Base-by-base conservation (phyloP, 441 rosid species). In the Melastoma candidum region DNA sequence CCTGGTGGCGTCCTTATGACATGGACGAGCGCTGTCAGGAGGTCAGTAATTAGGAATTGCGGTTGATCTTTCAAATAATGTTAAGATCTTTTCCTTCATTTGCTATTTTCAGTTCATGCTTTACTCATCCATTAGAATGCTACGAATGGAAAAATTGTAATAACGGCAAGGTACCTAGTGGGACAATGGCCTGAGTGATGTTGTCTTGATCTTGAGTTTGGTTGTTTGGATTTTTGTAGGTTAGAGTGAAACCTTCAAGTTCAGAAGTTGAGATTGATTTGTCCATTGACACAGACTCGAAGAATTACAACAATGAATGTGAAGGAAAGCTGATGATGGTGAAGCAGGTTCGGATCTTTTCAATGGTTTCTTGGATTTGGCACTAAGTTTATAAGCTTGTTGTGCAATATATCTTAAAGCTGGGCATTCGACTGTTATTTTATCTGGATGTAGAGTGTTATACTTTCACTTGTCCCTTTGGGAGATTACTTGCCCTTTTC, bases 1-100 rank as follows among this genome's bases (percentile, higher is more conserved):
- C 95, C 2, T 62, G 73, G 49, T 92, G 98, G 98, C 88, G 95
- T 49, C 90, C 95, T 1, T 92, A 85, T 26, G 96, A 92, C 56
- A 66, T 92, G 65, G 95, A 90, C 32, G 90, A 83, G 46, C 76
- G 77, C 36, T 92, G 96, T 26, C 60, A 80, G 64, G 87, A 80
- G 94, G 97, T 84, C 63, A 39, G 63, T 56, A 1, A 44, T 1
- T 56, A 10, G 3, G 46, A 32, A 29, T 9, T 46, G 13, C 55
- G 27, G 59, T 60, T 12, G n/a, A 44, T 12, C 49, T 17, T 12
- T 10, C 41, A 32, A 32, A 32, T 47, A 22, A 25, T 60, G 17
- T 51, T 46, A n/a, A 5, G 17, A 45, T 44, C 12, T 44, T 50
- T 49, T 14, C 7, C 29, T 49, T 17, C 12, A 29, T 24, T 54